Conservation (phyloP, 1,284 basidiomycete species). For the Pulveroboletus ridleyi region DNA sequence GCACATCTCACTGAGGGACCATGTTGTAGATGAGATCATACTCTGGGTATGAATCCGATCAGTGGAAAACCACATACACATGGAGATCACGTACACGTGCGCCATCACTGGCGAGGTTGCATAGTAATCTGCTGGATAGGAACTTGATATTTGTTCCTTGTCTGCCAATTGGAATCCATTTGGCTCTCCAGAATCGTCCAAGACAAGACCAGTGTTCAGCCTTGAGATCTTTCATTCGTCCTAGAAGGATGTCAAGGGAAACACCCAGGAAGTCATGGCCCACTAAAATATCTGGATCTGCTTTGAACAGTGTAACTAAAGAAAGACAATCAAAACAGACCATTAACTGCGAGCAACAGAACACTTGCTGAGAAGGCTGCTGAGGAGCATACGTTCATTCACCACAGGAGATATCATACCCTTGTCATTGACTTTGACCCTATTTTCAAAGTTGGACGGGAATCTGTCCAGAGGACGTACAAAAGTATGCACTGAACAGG, state of each 20-base stretch:
- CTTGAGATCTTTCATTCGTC: slow-evolving; percentile 91
- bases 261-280: slow-evolving; percentile 97
- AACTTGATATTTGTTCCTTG: slow-evolving; percentile 90
- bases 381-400: slow-evolving; percentile 89
- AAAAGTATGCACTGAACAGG: slow-evolving; percentile 86
- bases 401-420: slow-evolving; percentile 80
- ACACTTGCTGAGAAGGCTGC: slow-evolving; percentile 74
- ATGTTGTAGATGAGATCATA: slow-evolving; percentile 96
- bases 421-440: slow-evolving; percentile 66
- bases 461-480: slow-evolving; percentile 95
- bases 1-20: slow-evolving; percentile 98
- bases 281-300: slow-evolving; percentile 95
- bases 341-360: neutral
- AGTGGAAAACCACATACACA: neutral
- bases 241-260: slow-evolving; percentile 90
- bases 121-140: slow-evolving; percentile 87
- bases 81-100: slow-evolving; percentile 73
- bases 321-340: slow-evolving; percentile 2
- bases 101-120: slow-evolving; percentile 94
- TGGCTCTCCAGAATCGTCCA: slow-evolving; percentile 89
- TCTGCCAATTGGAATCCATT: slow-evolving; percentile 83
- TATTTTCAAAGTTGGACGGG: slow-evolving; percentile 84
- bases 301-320: slow-evolving; percentile 80
- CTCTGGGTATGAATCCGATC: slow-evolving; percentile 53
- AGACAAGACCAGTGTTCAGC: slow-evolving; percentile 94